Conservation (phyloP, 176 grass and related monocot species). For the Oryza brachyantha region DNA sequence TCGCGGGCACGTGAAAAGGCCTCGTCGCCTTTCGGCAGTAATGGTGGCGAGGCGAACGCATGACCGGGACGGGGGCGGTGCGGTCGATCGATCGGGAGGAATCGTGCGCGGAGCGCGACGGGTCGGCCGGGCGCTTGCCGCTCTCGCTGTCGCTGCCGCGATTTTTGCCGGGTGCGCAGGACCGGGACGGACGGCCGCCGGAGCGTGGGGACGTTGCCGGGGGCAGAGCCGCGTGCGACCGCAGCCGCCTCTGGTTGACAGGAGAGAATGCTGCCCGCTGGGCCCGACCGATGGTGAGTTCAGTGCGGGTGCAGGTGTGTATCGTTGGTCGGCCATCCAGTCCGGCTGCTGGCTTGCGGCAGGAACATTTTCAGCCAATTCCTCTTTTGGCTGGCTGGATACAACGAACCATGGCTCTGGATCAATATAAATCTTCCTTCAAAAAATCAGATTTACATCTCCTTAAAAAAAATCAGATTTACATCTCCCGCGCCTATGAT, state of each 20-base stretch:
- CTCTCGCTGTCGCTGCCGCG: neutral
- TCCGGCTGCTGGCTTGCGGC: neutral
- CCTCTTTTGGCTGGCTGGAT: too few species aligned
- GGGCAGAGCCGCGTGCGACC: neutral
- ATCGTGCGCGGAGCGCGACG: neutral
- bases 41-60: neutral
- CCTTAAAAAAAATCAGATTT: too few species aligned
- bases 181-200: neutral
- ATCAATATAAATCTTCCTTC: too few species aligned
- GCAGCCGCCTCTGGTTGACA: neutral
- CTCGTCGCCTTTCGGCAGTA: too few species aligned
- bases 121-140: neutral
- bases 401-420: too few species aligned
- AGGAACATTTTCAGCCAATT: neutral
- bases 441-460: too few species aligned
- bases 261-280: neutral
- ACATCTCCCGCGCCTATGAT: too few species aligned
- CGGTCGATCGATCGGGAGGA: neutral
- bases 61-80: neutral
- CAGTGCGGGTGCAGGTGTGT: neutral
- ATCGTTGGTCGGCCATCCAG: neutral
- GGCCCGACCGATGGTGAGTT: neutral
- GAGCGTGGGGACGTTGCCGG: neutral
- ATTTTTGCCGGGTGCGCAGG: neutral
- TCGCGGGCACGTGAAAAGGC: slow-evolving; percentile 32